A percentile compares a stretch with the other conserved stretches of the same genome.
Conservation (phyloP, 2,329 filamentous ascomycete genomes). For the Aureobasidium sp. region DNA sequence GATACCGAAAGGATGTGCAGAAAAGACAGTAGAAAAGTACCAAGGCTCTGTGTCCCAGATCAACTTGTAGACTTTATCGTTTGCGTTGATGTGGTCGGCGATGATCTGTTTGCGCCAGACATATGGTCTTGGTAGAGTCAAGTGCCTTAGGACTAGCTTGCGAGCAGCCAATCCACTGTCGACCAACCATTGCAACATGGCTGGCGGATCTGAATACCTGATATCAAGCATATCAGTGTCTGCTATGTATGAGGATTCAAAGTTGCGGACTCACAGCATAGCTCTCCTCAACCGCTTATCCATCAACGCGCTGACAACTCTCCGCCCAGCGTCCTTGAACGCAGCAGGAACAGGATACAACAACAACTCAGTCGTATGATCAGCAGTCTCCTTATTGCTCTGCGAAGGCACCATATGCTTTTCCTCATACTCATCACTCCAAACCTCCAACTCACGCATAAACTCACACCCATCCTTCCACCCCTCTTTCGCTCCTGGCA, state of each 20-base stretch:
- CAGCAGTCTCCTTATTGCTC: slow-evolving; percentile 37
- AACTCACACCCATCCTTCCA: slow-evolving; percentile 45
- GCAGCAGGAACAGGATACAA: slow-evolving; percentile 45
- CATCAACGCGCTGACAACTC: slow-evolving; percentile 52
- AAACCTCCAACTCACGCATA: slow-evolving; percentile 41
- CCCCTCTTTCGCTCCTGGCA: slow-evolving; percentile 34
- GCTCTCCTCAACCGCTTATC: slow-evolving; percentile 54
- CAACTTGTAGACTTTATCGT: slow-evolving; percentile 42
- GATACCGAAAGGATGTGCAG: not conserved
- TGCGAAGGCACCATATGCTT: slow-evolving; percentile 43
- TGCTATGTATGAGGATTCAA: slow-evolving; percentile 16
- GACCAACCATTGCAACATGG: slow-evolving; percentile 30
- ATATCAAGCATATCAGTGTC: not conserved
- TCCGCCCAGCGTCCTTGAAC: slow-evolving; percentile 38
- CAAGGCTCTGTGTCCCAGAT: slow-evolving; percentile 56
- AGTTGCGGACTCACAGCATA: slow-evolving; percentile 47
- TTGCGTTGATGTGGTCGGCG: slow-evolving; percentile 40
- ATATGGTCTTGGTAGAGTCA: slow-evolving; percentile 50
- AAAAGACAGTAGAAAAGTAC: slow-evolving; percentile 32
- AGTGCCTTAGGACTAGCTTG: slow-evolving; percentile 47
- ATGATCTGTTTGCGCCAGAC: slow-evolving; percentile 30
- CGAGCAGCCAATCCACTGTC: slow-evolving; percentile 43
- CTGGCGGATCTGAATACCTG: slow-evolving; percentile 30
- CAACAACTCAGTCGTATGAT: slow-evolving; percentile 52
- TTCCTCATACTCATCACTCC: slow-evolving; percentile 51